phyloP scores from a whole-genome alignment of 257 asterid genomes.

The Gardenia jasminoides region DNA sequence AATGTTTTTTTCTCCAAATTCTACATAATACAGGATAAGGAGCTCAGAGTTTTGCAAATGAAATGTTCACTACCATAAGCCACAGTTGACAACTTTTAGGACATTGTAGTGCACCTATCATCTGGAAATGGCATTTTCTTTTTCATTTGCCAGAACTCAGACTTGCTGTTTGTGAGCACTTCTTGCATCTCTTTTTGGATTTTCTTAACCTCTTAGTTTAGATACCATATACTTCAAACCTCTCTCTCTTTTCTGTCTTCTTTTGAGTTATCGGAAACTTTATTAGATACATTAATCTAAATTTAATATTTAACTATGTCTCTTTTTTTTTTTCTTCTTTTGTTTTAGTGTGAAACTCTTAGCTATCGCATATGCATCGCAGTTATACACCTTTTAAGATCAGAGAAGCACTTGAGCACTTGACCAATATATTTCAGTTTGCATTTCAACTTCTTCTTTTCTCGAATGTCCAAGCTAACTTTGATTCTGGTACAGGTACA shows the following conservation, averaged over 20 bases:
- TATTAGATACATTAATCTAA: background rate
- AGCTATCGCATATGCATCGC: background rate
- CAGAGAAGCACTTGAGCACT: background rate
- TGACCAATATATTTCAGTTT: background rate
- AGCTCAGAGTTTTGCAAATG: background rate
- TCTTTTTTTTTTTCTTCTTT: background rate
- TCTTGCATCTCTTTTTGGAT: background rate
- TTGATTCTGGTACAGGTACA: constrained; percentile 56
- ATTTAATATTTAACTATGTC: background rate
- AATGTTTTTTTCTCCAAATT: background rate
- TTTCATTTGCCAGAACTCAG: background rate
- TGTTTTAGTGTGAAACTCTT: background rate
- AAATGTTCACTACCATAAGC: background rate
- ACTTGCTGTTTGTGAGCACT: background rate
- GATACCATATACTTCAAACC: background rate
- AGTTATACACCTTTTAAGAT: background rate
- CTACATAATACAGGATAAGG: background rate
- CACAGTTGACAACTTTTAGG: background rate
- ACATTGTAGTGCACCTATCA: background rate
- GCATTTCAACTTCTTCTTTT: background rate
- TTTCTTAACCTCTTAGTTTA: background rate
- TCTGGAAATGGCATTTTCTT: background rate
- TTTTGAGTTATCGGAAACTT: too few species aligned
- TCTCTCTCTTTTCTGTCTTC: background rate
- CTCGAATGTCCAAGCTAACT: background rate